Evolutionary conservation across 2,329 filamentous ascomycete genomes (phyloP).

Genomic region (Scopulariopsis brevicaulis): DNA sequence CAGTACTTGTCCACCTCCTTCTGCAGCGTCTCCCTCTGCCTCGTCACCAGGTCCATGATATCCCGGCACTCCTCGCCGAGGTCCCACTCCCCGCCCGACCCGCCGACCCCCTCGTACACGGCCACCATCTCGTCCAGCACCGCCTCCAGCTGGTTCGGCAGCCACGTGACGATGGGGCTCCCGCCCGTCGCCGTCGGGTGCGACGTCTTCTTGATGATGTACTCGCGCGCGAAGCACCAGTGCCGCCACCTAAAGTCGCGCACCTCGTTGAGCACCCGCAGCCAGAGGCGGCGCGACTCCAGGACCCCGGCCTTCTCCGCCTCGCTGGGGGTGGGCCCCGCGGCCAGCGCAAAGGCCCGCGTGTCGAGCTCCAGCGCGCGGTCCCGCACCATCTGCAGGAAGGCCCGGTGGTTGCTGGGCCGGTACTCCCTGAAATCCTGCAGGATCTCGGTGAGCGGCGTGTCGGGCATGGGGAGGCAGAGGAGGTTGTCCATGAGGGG

Average conservation of each 20-base stretch:
- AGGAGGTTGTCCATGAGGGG: constrained; percentile 82
- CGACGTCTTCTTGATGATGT: constrained; percentile 66
- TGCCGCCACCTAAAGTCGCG: constrained; percentile 75
- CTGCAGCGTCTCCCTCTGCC: constrained; percentile 52
- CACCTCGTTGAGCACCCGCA: constrained; percentile 60
- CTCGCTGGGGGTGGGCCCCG: constrained; percentile 12
- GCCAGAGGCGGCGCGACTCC: constrained; percentile 47
- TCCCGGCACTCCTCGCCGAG: constrained; percentile 36
- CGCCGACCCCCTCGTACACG: constrained; percentile 34
- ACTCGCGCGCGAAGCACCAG: constrained; percentile 78
- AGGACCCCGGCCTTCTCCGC: constrained; percentile 24
- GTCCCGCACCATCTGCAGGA: constrained; percentile 59
- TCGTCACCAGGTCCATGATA: constrained; percentile 55
- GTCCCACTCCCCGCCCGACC: constrained; percentile 22
- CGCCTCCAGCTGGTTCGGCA: constrained; percentile 70
- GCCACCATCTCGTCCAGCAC: constrained; percentile 60
- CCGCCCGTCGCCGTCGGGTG: constrained; percentile 74
- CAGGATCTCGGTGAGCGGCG: constrained; percentile 79
- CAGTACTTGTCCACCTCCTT: constrained; percentile 73
- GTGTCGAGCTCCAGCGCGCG: constrained; percentile 37
- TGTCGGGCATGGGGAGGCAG: constrained; percentile 77
- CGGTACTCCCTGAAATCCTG: constrained; percentile 83
- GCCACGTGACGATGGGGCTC: constrained; percentile 73
- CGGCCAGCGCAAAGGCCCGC: constrained; percentile 43
- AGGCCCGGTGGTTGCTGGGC: constrained; percentile 78